Evolutionary conservation across 148 eudicot genomes (phyloP).

Genomic region (Cornus kousa): DNA sequence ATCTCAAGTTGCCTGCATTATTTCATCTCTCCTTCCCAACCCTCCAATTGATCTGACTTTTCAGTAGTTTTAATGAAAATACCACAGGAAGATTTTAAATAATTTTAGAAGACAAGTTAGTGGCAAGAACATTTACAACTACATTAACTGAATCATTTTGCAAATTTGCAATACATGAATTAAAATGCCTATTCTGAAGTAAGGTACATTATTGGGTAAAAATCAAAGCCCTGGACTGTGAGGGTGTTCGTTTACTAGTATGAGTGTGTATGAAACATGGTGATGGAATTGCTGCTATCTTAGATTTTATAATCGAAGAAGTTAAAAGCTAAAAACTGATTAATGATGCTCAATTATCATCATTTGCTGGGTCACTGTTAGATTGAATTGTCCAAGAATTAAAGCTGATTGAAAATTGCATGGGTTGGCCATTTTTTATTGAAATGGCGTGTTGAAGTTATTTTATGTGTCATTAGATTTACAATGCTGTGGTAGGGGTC

Average conservation of each 20-base stretch:
- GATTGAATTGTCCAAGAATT: neutral
- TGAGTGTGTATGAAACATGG: neutral
- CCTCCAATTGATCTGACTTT: neutral
- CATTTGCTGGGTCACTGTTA: neutral
- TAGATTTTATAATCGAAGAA: no score
- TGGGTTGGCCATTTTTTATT: neutral
- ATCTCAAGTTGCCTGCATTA: constrained; percentile 9
- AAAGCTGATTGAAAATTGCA: neutral
- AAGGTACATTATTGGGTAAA: neutral
- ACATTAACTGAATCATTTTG: neutral
- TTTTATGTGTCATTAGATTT: no score
- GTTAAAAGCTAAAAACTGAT: neutral
- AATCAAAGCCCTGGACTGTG: neutral
- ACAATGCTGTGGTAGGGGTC: no score
- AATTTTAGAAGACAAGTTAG: neutral
- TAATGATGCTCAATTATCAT: neutral
- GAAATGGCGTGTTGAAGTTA: no score
- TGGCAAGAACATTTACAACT: neutral
- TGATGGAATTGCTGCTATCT: neutral
- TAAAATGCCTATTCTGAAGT: neutral
- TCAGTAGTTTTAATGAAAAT: neutral
- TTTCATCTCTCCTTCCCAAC: neutral
- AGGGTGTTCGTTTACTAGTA: neutral
- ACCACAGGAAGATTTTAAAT: neutral
- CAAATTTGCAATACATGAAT: neutral